Conservation (phyloP, 2,329 filamentous ascomycete genomes). For the Cladosporium phlei region DNA sequence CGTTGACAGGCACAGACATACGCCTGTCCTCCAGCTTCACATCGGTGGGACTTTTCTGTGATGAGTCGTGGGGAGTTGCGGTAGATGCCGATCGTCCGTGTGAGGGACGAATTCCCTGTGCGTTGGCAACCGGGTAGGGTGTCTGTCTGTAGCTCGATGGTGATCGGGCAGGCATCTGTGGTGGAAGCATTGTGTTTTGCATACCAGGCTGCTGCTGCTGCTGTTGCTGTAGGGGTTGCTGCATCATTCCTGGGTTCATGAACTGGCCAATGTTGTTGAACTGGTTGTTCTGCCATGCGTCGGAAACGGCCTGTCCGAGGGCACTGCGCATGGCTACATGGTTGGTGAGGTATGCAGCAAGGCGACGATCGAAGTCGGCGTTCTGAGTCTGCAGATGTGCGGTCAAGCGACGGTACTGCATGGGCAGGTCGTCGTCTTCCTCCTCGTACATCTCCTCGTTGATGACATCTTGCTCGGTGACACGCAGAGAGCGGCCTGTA, state of each 20-base stretch:
- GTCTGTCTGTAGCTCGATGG: constrained; percentile 36
- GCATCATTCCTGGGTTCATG: constrained; percentile 34
- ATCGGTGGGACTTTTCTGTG: constrained; percentile 16
- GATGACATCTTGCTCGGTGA: constrained; percentile 79
- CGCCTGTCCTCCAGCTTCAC: constrained; percentile 31
- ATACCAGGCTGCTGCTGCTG: constrained; percentile 18
- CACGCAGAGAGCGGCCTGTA: constrained; percentile 74
- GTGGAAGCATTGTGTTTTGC: constrained; percentile 24
- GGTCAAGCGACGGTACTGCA: constrained; percentile 60
- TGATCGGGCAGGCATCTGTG: constrained; percentile 24
- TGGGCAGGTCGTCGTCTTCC: constrained; percentile 74
- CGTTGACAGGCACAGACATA: constrained; percentile 40
- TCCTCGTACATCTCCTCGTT: constrained; percentile 97
- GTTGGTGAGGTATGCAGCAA: constrained; percentile 55
- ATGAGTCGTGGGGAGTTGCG: constrained; percentile 36
- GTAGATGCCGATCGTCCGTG: constrained; percentile 45
- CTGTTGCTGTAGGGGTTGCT: constrained; percentile 20
- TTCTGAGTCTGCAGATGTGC: constrained; percentile 58
- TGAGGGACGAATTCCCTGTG: constrained; percentile 29
- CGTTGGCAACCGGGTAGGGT: constrained; percentile 37
- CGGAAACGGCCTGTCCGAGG: constrained; percentile 42
- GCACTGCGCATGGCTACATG: constrained; percentile 54
- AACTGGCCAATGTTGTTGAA: constrained; percentile 37
- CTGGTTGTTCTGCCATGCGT: constrained; percentile 36
- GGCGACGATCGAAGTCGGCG: constrained; percentile 56